phyloP scores from a whole-genome alignment of 495 filamentous ascomycete species.

The Chaetomidium leptoderma region DNA sequence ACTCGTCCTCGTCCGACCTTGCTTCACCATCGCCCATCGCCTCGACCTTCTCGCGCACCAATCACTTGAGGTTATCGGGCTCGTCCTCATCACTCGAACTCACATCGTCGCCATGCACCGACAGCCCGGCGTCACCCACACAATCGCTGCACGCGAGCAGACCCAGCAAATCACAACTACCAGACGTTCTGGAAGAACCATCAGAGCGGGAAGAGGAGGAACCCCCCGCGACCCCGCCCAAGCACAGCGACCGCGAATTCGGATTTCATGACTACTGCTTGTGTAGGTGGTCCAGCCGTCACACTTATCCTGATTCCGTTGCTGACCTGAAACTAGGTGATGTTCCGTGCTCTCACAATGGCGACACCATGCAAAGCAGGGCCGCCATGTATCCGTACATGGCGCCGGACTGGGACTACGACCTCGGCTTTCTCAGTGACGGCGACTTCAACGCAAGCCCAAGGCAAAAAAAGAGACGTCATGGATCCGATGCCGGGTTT shows the following conservation, averaged over 20 bases:
- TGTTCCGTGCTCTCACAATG: constrained; percentile 41
- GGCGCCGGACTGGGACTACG: constrained; percentile 49
- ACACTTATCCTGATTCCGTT: background rate
- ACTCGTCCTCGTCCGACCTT: constrained; percentile 55
- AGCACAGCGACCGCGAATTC: constrained; percentile 29
- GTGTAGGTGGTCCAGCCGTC: constrained; percentile 40
- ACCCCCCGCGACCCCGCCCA: constrained; percentile 44
- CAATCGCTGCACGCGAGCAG: constrained; percentile 36
- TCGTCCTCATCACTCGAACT: constrained; percentile 51
- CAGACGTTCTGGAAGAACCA: constrained; percentile 54
- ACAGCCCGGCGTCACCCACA: constrained; percentile 44
- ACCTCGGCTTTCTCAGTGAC: constrained; percentile 57
- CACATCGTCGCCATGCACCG: constrained; percentile 33
- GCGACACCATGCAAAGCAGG: constrained; percentile 37
- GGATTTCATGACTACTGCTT: constrained; percentile 51
- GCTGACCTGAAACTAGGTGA: constrained; percentile 32
- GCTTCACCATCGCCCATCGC: constrained; percentile 58
- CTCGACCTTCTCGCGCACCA: constrained; percentile 56
- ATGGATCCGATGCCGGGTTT: constrained; percentile 61
- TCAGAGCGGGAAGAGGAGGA: constrained; percentile 53
- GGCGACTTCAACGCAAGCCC: constrained; percentile 52
- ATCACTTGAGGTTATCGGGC: constrained; percentile 53
- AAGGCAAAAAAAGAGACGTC: constrained; percentile 53
- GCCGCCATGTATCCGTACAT: constrained; percentile 33
- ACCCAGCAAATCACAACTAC: constrained; percentile 47